A percentile compares a stretch with the other conserved stretches of the same genome.
phyloP scores from a whole-genome alignment of 306 rosid genomes.

The Quercus ilex region DNA sequence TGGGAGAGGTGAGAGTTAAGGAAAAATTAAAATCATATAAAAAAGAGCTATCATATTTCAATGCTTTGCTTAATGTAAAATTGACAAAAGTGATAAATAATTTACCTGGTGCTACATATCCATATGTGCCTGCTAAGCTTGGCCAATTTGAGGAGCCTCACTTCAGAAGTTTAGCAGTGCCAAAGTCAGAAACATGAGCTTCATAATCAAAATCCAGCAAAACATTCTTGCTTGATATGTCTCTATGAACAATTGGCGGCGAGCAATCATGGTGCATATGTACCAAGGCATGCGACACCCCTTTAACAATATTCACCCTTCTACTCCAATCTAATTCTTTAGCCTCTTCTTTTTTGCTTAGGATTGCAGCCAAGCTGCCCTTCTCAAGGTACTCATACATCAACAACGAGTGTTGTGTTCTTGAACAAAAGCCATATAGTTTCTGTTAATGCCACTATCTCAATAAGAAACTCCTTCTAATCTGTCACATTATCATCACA shows the following conservation, averaged over 20 bases:
- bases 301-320: conserved; percentile 23
- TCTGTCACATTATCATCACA: neutral
- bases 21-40: no score
- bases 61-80: no score
- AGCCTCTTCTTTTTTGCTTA: conserved; percentile 2
- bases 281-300: conserved; percentile 21
- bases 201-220: conserved; percentile 16
- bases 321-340: neutral
- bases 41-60: no score
- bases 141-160: conserved; percentile 24
- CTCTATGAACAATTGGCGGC: conserved; percentile 20
- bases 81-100: neutral
- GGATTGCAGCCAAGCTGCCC: conserved; percentile 1
- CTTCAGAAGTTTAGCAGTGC: conserved; percentile 23
- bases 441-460: conserved; percentile 17
- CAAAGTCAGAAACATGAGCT: conserved; percentile 27
- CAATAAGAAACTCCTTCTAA: conserved; percentile 18
- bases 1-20: neutral
- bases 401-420: conserved; percentile 6
- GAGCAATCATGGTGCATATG: conserved; percentile 27
- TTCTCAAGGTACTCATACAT: conserved; percentile 20
- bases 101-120: conserved; percentile 30
- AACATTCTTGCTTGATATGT: conserved; percentile 24
- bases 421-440: conserved; percentile 17
- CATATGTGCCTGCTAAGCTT: conserved; percentile 17